These are phyloP conservation scores for Camelina hispida DNA, from an alignment of 345 rosid genomes.

Conservation along the genomic window DNA sequence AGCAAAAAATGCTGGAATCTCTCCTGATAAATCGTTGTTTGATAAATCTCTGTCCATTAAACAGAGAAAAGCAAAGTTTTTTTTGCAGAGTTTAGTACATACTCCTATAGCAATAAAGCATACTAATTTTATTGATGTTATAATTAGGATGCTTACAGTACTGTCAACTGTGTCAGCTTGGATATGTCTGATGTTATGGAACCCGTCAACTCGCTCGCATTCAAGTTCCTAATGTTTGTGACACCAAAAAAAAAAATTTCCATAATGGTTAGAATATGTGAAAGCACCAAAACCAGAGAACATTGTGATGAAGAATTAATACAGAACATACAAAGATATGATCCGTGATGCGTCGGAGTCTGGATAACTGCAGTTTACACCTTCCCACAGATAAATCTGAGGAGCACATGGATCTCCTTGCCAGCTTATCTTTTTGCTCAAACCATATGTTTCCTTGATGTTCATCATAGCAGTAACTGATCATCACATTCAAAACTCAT, in stretches of 20 bases:
- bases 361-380: constrained; percentile 46
- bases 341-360: constrained; percentile 41
- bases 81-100: not conserved
- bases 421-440: constrained; percentile 45
- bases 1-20: constrained; percentile 56
- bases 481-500: constrained; percentile 8
- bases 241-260: constrained; percentile 16
- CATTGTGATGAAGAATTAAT: not conserved
- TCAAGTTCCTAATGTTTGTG: constrained; percentile 45
- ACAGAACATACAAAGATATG: constrained; percentile 53
- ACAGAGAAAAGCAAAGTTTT: not conserved
- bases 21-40: constrained; percentile 54
- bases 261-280: not conserved
- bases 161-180: constrained; percentile 42
- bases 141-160: constrained; percentile 45
- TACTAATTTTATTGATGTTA: not conserved
- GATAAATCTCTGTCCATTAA: constrained; percentile 63
- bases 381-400: constrained; percentile 47
- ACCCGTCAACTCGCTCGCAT: constrained; percentile 46
- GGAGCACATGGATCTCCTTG: constrained; percentile 65
- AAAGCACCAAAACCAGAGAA: not conserved
- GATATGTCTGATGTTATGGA: constrained; percentile 42
- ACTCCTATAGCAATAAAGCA: not conserved
- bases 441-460: constrained; percentile 51
- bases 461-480: constrained; percentile 51